A percentile compares a stretch with the other conserved stretches of the same genome.
Conservation (phyloP, 2,329 filamentous ascomycete species). For the Xylariaceae sp. region DNA sequence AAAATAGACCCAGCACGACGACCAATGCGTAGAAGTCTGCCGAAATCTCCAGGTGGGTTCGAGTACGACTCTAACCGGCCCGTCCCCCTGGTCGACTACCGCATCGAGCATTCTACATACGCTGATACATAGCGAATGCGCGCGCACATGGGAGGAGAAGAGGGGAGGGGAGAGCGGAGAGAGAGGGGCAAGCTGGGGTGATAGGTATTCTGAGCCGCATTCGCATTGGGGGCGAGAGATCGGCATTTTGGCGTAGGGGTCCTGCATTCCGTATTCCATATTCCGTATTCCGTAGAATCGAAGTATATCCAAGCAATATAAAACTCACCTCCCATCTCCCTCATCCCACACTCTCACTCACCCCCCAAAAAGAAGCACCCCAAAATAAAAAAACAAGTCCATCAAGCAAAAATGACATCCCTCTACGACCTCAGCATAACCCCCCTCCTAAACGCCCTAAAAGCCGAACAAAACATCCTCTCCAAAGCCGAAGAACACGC, state of each 20-base stretch:
- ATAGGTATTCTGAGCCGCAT: no score
- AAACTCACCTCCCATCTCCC: no score
- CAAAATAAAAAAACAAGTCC: no score
- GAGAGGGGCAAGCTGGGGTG: neutral
- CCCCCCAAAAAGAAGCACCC: no score
- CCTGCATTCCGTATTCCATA: no score
- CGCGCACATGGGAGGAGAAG: no score
- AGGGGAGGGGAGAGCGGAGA: neutral
- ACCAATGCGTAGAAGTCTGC: neutral
- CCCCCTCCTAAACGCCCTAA: conserved; percentile 31
- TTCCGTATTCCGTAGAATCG: no score
- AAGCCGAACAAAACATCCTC: conserved; percentile 34
- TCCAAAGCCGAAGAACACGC: conserved; percentile 34
- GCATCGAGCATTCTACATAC: neutral
- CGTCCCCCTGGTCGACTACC: neutral
- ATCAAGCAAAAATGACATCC: conserved; percentile 22
- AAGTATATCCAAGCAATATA: no score
- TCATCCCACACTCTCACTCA: no score
- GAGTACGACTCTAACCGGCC: neutral
- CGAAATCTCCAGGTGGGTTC: neutral
- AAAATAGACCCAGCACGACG: no score
- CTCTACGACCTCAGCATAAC: conserved; percentile 39
- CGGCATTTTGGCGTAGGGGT: neutral
- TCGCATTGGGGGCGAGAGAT: no score
- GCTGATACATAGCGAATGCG: no score